Base-by-base conservation (phyloP, 805 yeast genomes). In the Phaffomyces opuntiae region DNA sequence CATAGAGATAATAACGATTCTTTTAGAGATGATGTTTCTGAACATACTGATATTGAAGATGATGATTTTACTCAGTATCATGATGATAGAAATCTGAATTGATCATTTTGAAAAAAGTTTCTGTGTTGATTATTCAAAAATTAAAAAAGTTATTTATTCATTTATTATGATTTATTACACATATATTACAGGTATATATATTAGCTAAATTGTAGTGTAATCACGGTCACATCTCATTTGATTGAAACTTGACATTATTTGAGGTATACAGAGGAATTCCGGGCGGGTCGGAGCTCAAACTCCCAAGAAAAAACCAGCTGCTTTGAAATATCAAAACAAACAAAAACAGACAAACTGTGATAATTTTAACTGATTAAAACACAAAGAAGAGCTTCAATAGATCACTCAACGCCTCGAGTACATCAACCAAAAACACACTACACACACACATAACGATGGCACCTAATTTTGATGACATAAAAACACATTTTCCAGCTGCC, bases 401-500 rank as follows among this genome's bases (percentile, higher is more conserved):
- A 9, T 29, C 31, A 29, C 7, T 29, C 14, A 4, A 9, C 31
- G 13, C 7, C 5, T 11, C 31, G 7, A 1, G 7, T 4, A 21
- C 24, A 27, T 27, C 6, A 11, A 27, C 8, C 4, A 6, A 27
- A 5, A 9, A 17, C 19, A 17, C 19, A 17, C 19, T 17, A 17
- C 19, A 17, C 19, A 17, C 19, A 17, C 19, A 17, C 19, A 21
- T 34, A 21, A 37, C 17, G 3, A 54, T 53, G 56, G 53, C 53
- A 9, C 52, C 56, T 36, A 53, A 55, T 38, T 65, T 62, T 47
- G 68, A 65, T 13, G 57, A 62, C 40, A 81, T 85, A 52, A 84
- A 83, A 63, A 85, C 93, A 33, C 95, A 85, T 60, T 86, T 86
- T 64, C 95, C 95, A 5, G 85, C 89, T 6, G 98, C 98, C 3